phyloP scores from a whole-genome alignment of 371 early-diverging fungal species.

The Blyttiomyces sp. region DNA sequence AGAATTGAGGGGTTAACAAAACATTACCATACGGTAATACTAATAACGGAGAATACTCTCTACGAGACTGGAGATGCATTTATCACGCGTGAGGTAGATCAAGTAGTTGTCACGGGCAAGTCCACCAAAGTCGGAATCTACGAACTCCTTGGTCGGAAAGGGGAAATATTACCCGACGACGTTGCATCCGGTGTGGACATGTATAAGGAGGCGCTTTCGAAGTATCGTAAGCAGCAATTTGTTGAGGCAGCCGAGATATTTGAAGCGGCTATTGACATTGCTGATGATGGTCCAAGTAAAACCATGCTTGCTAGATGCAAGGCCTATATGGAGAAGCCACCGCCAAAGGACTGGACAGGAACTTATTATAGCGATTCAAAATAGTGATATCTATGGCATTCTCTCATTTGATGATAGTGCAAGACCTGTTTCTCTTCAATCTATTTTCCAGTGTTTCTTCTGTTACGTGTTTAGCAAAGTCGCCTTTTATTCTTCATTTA shows the following conservation, averaged over 20 bases:
- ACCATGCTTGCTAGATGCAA: conserved; percentile 34
- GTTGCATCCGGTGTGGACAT: conserved; percentile 13
- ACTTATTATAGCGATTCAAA: conserved; percentile 10
- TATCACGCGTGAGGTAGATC: conserved; percentile 40
- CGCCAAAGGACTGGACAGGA: conserved; percentile 33
- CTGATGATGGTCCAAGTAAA: conserved; percentile 41
- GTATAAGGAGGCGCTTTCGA: conserved; percentile 27
- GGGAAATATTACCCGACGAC: conserved; percentile 15
- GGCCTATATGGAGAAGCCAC: conserved; percentile 31
- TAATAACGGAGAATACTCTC: conserved; percentile 41
- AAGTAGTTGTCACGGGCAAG: conserved; percentile 43
- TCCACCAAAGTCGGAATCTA: conserved; percentile 30
- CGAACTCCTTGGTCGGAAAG: conserved; percentile 37
- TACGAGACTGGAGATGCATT: conserved; percentile 36
- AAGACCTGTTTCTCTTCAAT: too few relatives aligned
- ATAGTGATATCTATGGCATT: too few relatives aligned
- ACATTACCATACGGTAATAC: conserved; percentile 35
- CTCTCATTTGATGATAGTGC: too few relatives aligned
- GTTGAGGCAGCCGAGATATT: conserved; percentile 31
- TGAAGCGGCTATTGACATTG: conserved; percentile 17
- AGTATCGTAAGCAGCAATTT: conserved; percentile 29
- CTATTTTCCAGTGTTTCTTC: too few relatives aligned
- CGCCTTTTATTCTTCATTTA: not conserved
- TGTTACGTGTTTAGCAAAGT: too few relatives aligned
- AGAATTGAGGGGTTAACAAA: conserved; percentile 46